A percentile compares a stretch with the other conserved stretches of the same genome.
phyloP scores from a whole-genome alignment of 108 stramenopile genomes.

The Hondaea fermentalgiana region DNA sequence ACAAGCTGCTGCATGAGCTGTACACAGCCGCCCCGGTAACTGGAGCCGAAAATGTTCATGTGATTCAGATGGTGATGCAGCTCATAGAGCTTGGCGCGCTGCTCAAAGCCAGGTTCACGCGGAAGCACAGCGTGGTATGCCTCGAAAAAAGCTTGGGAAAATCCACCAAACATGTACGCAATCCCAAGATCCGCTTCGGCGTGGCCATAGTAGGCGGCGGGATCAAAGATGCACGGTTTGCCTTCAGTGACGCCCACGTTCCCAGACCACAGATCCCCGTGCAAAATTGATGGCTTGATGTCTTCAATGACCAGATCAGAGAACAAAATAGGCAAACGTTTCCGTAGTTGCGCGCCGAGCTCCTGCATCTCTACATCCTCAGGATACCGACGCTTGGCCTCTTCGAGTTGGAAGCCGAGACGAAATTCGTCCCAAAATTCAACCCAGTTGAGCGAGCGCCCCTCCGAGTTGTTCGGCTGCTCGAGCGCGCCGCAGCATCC shows the following conservation, averaged over 20 bases:
- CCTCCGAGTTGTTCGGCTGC: neutral
- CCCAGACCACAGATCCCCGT: slow-evolving; percentile 55
- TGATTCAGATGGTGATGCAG: slow-evolving; percentile 58
- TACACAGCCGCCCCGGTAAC: slow-evolving; percentile 30
- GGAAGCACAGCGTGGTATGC: slow-evolving; percentile 46
- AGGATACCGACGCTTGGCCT: neutral
- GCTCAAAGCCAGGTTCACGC: slow-evolving; percentile 41
- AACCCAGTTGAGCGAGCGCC: neutral
- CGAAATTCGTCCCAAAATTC: neutral
- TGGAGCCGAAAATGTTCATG: slow-evolving; percentile 53
- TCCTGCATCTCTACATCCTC: neutral
- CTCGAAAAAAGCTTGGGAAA: slow-evolving; percentile 38
- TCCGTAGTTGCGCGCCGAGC: neutral
- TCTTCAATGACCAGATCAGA: slow-evolving; percentile 32
- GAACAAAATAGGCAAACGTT: neutral
- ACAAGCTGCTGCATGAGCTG: neutral
- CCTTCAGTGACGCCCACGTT: slow-evolving; percentile 49
- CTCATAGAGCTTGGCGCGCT: slow-evolving; percentile 52
- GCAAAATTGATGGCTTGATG: slow-evolving; percentile 37
- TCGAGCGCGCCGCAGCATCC: neutral
- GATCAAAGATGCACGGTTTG: slow-evolving; percentile 46
- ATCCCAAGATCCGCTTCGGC: slow-evolving; percentile 54
- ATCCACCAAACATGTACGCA: slow-evolving; percentile 43
- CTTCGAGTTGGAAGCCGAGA: neutral
- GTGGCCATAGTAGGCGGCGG: slow-evolving; percentile 49